These are phyloP conservation scores for Candida glaebosa DNA, from an alignment of 805 yeast genomes.

Conservation along the genomic window DNA sequence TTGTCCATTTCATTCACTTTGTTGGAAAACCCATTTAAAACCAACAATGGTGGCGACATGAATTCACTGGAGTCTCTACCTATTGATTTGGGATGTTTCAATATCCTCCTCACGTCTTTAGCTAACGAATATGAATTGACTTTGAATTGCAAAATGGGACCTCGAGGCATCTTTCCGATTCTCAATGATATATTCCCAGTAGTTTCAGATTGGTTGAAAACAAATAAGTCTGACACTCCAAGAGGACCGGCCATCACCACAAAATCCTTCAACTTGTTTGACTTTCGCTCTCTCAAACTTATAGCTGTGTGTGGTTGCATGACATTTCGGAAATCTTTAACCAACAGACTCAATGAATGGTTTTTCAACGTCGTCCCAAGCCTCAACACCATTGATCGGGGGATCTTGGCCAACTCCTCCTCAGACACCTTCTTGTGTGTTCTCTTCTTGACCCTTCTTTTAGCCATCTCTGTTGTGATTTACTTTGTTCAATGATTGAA, in stretches of 20 bases:
- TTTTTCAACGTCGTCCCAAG: conserved; percentile 75
- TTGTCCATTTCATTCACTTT: conserved; percentile 61
- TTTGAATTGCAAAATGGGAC: conserved; percentile 87
- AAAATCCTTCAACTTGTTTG: conserved; percentile 85
- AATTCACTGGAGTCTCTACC: conserved; percentile 63
- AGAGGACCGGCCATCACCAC: conserved; percentile 99
- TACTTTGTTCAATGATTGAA: neutral
- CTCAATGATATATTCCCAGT: conserved; percentile 81
- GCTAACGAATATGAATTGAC: conserved; percentile 74
- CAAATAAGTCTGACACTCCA: conserved; percentile 83
- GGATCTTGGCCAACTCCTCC: conserved; percentile 70
- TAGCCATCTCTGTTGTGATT: conserved; percentile 29
- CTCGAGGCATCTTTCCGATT: conserved; percentile 84
- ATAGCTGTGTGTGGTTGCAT: conserved; percentile 98
- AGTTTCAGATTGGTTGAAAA: conserved; percentile 77
- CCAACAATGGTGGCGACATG: conserved; percentile 81
- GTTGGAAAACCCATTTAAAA: conserved; percentile 78
- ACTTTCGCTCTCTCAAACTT: conserved; percentile 77
- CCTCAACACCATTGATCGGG: conserved; percentile 91
- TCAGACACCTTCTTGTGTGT: conserved; percentile 69
- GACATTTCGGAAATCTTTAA: conserved; percentile 78
- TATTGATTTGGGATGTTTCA: conserved; percentile 76
- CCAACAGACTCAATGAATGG: conserved; percentile 79
- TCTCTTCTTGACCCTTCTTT: conserved; percentile 65
- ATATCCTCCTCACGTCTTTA: conserved; percentile 69